These are phyloP conservation scores for Mycena floridula DNA, from an alignment of 768 basidiomycete genomes.

Conservation along the genomic window DNA sequence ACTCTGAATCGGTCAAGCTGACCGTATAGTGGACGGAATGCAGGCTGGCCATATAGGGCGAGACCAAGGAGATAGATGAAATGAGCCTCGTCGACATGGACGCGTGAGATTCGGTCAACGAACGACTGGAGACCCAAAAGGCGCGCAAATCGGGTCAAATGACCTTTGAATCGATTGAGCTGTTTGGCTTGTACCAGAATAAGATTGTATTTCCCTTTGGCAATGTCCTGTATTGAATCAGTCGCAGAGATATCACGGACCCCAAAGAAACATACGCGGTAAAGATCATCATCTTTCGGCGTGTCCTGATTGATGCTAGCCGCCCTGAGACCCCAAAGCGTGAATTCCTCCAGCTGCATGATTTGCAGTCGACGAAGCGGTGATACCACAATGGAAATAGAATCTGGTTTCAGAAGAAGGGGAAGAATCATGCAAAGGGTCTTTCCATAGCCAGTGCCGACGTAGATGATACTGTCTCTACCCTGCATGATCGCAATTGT, in stretches of 20 bases:
- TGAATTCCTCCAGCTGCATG: neutral
- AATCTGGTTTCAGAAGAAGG: neutral
- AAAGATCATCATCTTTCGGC: neutral
- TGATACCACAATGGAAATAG: neutral
- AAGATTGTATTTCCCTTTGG: neutral
- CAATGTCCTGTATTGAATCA: neutral
- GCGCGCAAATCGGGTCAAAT: neutral
- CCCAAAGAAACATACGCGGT: too few species aligned
- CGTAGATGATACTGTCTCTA: neutral
- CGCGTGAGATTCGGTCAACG: neutral
- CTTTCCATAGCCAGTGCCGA: neutral
- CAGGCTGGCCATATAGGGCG: neutral
- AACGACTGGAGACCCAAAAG: neutral
- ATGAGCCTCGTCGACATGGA: neutral
- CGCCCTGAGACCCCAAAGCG: neutral
- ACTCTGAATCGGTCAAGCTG: neutral
- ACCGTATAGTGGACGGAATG: neutral
- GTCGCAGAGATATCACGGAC: neutral
- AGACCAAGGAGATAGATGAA: neutral
- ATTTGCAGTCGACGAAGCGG: neutral
- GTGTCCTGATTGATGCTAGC: neutral
- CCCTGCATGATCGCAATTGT: neutral
- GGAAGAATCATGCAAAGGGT: neutral
- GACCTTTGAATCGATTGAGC: neutral
- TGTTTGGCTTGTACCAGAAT: neutral